Evolutionary conservation across 306 rosid genomes (phyloP), one percentile per base, ranked within the genome.

Genomic region (Betula pendula): DNA sequence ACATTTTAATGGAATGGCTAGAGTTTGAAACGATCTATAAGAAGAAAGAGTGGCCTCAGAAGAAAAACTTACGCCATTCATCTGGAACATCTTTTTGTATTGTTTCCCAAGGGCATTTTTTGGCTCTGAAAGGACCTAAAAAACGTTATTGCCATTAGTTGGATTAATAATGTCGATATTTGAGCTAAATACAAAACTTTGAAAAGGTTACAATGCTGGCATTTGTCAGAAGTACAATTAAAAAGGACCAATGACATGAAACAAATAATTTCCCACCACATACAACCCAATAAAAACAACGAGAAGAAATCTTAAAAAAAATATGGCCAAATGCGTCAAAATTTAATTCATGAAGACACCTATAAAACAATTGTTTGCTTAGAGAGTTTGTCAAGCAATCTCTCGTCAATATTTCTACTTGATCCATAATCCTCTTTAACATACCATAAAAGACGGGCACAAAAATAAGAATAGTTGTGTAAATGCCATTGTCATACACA

Each of bases 31-130:
- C 15, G 59, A 65, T 59, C 47, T 9, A 33, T 45, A 65, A 29
- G 31, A 51, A 48, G 25, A 60, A 62, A 53, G 58, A 73, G 49
- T 47, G 77, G 63, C 58, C 15, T 33, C 42, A 19, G 14, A 66
- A 60, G 51, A 77, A 71, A 24, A 76, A 74, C 94, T 91, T 88
- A 92, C 99, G n/a, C 80, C 91, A 82, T 96, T 96, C 97, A 96
- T 92, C 80, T 74, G 91, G 83, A 96, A 96, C 86, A 93, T 89
- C 87, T 87, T 96, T 86, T 82, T 91, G 87, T 96, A 96, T 82
- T 96, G 98, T 89, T 96, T 96, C 84, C 97, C 99, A 16, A 96
- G 85, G 80, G 99, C 94, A 86, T 93, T 96, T 83, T 91, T 96
- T 11, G 98, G 98, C 77, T 96, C 99, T 40, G 91, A 92, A 65